A percentile compares a stretch with the other conserved stretches of the same genome.
These are phyloP conservation scores for Lentinus tigrinus DNA, from an alignment of 768 basidiomycete genomes.

Conservation along the genomic window DNA sequence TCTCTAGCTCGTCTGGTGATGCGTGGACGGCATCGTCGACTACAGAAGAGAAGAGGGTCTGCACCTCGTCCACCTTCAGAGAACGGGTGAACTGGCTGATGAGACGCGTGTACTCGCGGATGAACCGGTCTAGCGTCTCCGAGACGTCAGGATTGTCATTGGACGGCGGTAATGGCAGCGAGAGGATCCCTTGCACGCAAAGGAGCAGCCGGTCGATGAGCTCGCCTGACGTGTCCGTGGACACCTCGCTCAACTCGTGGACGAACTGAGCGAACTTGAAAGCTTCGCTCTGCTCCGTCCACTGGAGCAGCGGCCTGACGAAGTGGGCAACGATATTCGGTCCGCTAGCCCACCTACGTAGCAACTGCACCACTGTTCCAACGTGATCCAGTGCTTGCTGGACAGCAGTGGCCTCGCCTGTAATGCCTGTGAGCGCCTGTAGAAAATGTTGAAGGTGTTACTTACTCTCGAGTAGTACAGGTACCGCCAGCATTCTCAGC, in stretches of 20 bases:
- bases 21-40: slow-evolving; percentile 39
- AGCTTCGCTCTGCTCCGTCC: slow-evolving; percentile 23
- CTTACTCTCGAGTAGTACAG: slow-evolving; percentile 40
- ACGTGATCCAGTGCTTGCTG: slow-evolving; percentile 9
- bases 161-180: slow-evolving; percentile 6
- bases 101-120: slow-evolving; percentile 46
- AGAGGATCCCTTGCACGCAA: slow-evolving; percentile 59
- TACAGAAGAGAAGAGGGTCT: slow-evolving; percentile 38
- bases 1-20: slow-evolving; percentile 32
- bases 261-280: neutral
- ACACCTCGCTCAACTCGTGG: neutral
- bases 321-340: slow-evolving; percentile 26
- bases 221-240: slow-evolving; percentile 30
- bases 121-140: slow-evolving; percentile 45
- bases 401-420: slow-evolving; percentile 12
- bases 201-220: slow-evolving; percentile 67
- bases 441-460: neutral
- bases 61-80: slow-evolving; percentile 47
- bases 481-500: slow-evolving; percentile 28
- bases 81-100: slow-evolving; percentile 46
- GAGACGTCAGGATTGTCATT: slow-evolving; percentile 25
- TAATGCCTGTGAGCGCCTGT: neutral
- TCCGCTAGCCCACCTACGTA: slow-evolving; percentile 6
- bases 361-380: neutral
- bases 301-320: slow-evolving; percentile 30